These are phyloP conservation scores for Neonothopanus nambi DNA, from an alignment of 1,284 basidiomycete species.

Conservation along the genomic window DNA sequence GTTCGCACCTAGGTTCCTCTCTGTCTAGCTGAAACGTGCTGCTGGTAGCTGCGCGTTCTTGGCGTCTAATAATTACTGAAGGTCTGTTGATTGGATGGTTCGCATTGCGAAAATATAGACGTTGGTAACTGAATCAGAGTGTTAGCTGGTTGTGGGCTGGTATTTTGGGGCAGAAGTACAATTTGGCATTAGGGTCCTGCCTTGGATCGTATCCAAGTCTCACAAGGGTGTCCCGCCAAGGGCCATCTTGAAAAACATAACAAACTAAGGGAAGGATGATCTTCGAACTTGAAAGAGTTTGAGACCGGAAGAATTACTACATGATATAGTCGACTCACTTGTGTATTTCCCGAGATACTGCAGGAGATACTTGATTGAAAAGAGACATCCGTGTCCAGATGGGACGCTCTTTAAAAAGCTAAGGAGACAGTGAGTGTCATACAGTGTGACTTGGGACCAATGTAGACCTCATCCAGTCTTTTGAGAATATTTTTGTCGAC, in stretches of 20 bases:
- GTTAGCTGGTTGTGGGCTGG: background rate
- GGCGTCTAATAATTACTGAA: slow-evolving; percentile 66
- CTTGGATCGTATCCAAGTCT: slow-evolving; percentile 91
- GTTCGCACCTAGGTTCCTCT: slow-evolving; percentile 36
- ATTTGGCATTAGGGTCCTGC: slow-evolving; percentile 64
- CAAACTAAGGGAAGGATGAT: slow-evolving; percentile 67
- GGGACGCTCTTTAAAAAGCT: slow-evolving; percentile 75
- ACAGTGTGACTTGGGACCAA: slow-evolving; percentile 2
- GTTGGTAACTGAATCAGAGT: slow-evolving; percentile 63
- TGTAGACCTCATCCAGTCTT: no score
- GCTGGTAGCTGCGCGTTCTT: slow-evolving; percentile 52
- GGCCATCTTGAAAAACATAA: slow-evolving; percentile 92
- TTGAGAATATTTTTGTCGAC: no score
- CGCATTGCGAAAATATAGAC: slow-evolving; percentile 81
- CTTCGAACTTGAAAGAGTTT: slow-evolving; percentile 57
- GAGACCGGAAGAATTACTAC: background rate
- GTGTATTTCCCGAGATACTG: slow-evolving; percentile 67
- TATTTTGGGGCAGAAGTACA: slow-evolving; percentile 46
- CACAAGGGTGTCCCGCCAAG: slow-evolving; percentile 90
- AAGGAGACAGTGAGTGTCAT: slow-evolving; percentile 6
- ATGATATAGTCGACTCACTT: slow-evolving; percentile 49
- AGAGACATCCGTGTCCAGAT: slow-evolving; percentile 88
- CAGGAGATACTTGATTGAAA: slow-evolving; percentile 77
- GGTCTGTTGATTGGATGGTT: slow-evolving; percentile 76
- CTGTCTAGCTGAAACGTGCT: slow-evolving; percentile 42